Conservation (phyloP, 129 eudicot species). For the Artemisia annua region DNA sequence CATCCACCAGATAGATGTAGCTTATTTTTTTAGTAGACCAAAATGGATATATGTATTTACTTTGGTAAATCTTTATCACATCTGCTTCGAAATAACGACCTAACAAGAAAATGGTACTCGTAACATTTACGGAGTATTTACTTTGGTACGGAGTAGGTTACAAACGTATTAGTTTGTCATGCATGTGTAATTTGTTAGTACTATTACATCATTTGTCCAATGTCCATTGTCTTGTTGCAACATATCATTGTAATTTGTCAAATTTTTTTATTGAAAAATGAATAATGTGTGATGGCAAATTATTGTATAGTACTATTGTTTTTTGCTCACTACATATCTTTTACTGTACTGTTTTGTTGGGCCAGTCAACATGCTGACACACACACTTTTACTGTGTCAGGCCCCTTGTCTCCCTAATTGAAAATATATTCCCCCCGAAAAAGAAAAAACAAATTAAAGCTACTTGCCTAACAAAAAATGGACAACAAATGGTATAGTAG, state of each 20-base stretch:
- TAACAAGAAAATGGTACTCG: background rate
- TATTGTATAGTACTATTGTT: too few species aligned
- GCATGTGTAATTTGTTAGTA: background rate
- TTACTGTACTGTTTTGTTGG: background rate
- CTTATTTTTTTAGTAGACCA: too few species aligned
- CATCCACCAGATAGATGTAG: too few species aligned
- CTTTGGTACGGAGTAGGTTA: background rate
- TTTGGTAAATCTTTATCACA: background rate
- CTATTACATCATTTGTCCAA: background rate
- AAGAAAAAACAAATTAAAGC: background rate
- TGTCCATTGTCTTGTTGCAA: background rate
- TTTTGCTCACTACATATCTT: background rate
- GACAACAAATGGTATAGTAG: background rate
- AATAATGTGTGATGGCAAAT: background rate
- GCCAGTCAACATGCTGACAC: conserved; percentile 23
- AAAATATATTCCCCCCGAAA: conserved; percentile 27
- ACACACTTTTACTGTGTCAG: conserved; percentile 16
- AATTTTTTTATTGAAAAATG: background rate
- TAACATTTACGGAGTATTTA: background rate
- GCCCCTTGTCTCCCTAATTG: conserved; percentile 10
- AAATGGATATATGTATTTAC: background rate
- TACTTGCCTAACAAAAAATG: background rate
- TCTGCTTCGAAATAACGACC: background rate
- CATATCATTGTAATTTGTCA: background rate
- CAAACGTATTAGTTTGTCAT: conserved; percentile 9